Base-by-base conservation (phyloP, 140 eudicot genomes). In the Anethum foeniculum region DNA sequence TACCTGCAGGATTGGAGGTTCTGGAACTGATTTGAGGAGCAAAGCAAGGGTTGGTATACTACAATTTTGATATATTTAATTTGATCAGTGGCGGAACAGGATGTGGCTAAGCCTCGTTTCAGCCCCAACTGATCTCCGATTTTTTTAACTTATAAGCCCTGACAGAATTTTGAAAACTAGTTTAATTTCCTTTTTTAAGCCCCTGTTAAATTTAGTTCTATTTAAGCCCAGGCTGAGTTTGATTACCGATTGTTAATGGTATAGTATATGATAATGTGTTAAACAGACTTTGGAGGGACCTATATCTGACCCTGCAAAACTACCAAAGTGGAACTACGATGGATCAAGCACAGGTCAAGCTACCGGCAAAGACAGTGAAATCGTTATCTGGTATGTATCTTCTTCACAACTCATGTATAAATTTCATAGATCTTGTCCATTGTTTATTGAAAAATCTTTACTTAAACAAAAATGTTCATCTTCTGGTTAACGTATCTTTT, bases 341-440 rank as follows among this genome's bases (percentile, higher is more conserved):
- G 78, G 78, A 39, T 74, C 78, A 21, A 74, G 78, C 58, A 74
- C 78, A n/a, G 78, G 78, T 44, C 78, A 74, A 74, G 78, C 78
- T 25, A 2, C 51, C 2, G 78, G 78, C 56, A 25, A 44, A 74
- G 78, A 74, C 32, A 74, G 78, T n/a, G 78, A 74, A 74, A 8
- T 74, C 23, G 12, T 74, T 54, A 41, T 74, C 21, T 41, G 44
- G 78, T 74, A 74, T 39, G 58, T 44, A 10, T 46, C 18, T 43
- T 46, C 8, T 43, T 44, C 34, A 7, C 77, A 14, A 2, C 25
- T 74, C 18, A 36, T 23, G n/a, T 6, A 3, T 39, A 38, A 21
- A 4, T 72, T 19, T 23, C 30, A 41, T 11, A 7, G 14, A 10
- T 64, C n/a, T 39, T 36, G 47, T 72, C 41, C 5, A 19, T 19